Evolutionary conservation across 768 basidiomycete species (phyloP).

Genomic region (Pisolithus orientalis): DNA sequence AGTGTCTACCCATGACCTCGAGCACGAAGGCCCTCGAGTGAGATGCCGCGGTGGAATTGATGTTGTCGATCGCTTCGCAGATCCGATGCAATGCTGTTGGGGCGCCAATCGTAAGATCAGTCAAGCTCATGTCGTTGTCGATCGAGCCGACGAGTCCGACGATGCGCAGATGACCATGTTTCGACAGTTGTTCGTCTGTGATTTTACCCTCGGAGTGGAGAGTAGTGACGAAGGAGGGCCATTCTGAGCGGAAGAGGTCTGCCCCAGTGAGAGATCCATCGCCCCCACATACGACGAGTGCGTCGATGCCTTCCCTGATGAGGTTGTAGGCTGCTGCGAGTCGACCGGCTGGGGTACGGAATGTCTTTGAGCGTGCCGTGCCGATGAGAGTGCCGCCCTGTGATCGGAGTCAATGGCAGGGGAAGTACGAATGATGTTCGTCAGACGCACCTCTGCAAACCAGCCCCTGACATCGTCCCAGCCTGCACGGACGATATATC

Average conservation of each 20-base stretch:
- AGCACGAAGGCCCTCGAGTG: constrained; percentile 97
- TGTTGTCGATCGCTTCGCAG: constrained; percentile 96
- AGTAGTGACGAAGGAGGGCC: constrained; percentile 77
- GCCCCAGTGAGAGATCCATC: constrained; percentile 97
- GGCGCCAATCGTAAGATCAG: constrained; percentile 95
- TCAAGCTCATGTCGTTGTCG: constrained; percentile 99
- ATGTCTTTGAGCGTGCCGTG: constrained; percentile 80
- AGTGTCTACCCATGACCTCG: constrained; percentile 99
- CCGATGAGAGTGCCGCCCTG: constrained; percentile 95
- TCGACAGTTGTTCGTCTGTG: constrained; percentile 60
- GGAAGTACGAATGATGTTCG: background rate
- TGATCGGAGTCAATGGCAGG: background rate
- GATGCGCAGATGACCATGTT: constrained; percentile 82
- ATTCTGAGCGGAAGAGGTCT: constrained; percentile 88
- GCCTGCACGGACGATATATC: constrained; percentile 91
- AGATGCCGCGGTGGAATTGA: constrained; percentile 92
- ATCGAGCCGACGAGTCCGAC: constrained; percentile 99
- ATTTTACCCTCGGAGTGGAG: constrained; percentile 72
- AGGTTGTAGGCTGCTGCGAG: constrained; percentile 85
- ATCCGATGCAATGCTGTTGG: constrained; percentile 94
- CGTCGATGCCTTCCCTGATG: constrained; percentile 95
- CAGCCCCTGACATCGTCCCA: constrained; percentile 98
- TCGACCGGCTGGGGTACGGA: constrained; percentile 85
- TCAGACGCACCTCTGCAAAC: constrained; percentile 71
- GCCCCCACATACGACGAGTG: constrained; percentile 94